Percentiles rank a stretch among this genome's conserved stretches.
Evolutionary conservation across 768 basidiomycete species (phyloP).

Genomic region (Tricholoma bakamatsutake): DNA sequence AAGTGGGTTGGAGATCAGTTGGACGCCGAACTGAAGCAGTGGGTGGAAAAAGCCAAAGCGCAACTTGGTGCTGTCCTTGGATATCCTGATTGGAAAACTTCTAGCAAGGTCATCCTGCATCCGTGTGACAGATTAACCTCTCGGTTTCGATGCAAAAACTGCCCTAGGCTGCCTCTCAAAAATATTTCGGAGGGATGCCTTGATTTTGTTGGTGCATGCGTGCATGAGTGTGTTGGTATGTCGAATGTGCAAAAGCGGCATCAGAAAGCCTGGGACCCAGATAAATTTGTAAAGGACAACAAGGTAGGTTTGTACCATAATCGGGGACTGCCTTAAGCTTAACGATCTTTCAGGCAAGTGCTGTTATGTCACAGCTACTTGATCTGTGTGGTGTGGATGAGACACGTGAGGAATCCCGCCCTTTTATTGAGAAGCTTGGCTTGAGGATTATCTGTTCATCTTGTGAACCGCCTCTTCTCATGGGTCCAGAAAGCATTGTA

Average conservation of each 20-base stretch:
- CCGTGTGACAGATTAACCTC: conserved; percentile 56
- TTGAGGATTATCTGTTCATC: conserved; percentile 38
- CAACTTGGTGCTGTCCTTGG: conserved; percentile 44
- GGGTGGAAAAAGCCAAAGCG: conserved; percentile 40
- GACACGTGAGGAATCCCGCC: conserved; percentile 18
- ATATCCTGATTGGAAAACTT: conserved; percentile 43
- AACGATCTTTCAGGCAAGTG: conserved; percentile 36
- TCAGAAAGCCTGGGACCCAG: conserved; percentile 38
- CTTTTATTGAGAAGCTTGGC: conserved; percentile 18
- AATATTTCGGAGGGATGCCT: conserved; percentile 40
- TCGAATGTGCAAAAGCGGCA: conserved; percentile 22
- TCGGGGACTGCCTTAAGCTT: not conserved
- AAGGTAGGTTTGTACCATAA: conserved; percentile 32
- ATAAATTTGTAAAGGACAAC: conserved; percentile 52
- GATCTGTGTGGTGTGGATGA: conserved; percentile 21
- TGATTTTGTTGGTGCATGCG: conserved; percentile 53
- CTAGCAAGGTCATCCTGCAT: conserved; percentile 40
- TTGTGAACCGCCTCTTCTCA: conserved; percentile 42
- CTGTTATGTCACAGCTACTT: conserved; percentile 35
- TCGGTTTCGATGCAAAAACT: conserved; percentile 51
- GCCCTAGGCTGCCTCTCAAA: conserved; percentile 30
- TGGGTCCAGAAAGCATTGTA: conserved; percentile 45
- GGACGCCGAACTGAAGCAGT: conserved; percentile 37
- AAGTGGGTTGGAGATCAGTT: conserved; percentile 32
- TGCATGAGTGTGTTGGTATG: conserved; percentile 45